Conservation (phyloP, 345 rosid genomes). For the Stellera chamaejasme region DNA sequence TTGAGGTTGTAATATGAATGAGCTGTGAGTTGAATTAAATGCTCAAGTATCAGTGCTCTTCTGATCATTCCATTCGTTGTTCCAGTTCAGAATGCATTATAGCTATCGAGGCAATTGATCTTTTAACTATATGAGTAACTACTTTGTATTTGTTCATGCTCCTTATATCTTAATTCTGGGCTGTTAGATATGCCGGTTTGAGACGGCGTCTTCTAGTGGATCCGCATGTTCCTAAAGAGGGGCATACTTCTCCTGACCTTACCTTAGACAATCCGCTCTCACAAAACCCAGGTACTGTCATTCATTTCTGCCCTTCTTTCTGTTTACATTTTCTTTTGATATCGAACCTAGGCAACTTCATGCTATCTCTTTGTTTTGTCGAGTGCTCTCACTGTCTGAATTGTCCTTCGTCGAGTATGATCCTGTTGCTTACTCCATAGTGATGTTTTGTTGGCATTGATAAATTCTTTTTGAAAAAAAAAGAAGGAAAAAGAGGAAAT, state of each 20-base stretch:
- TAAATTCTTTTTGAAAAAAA: too few species aligned
- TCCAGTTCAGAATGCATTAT: too few species aligned
- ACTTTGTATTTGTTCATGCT: not conserved
- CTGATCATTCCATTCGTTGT: too few species aligned
- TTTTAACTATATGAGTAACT: too few species aligned
- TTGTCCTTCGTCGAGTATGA: not conserved
- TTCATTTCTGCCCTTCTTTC: not conserved
- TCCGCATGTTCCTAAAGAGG: conserved; percentile 62
- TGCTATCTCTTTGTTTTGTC: too few species aligned
- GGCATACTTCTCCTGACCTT: conserved; percentile 54
- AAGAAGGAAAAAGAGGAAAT: too few species aligned
- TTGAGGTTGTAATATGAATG: not conserved
- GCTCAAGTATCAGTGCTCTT: not conserved
- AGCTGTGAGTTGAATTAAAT: not conserved
- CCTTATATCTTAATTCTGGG: not conserved
- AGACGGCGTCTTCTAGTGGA: conserved; percentile 74
- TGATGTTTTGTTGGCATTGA: too few species aligned
- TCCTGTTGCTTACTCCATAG: too few species aligned
- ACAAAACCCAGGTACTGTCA: conserved; percentile 77
- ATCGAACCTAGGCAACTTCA: too few species aligned
- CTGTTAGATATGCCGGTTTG: conserved; percentile 69
- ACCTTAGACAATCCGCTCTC: conserved; percentile 87
- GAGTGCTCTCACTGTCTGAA: not conserved
- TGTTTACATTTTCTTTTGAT: not conserved
- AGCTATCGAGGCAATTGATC: too few species aligned